phyloP scores from a whole-genome alignment of 306 rosid species.

The Carpinus fangiana region DNA sequence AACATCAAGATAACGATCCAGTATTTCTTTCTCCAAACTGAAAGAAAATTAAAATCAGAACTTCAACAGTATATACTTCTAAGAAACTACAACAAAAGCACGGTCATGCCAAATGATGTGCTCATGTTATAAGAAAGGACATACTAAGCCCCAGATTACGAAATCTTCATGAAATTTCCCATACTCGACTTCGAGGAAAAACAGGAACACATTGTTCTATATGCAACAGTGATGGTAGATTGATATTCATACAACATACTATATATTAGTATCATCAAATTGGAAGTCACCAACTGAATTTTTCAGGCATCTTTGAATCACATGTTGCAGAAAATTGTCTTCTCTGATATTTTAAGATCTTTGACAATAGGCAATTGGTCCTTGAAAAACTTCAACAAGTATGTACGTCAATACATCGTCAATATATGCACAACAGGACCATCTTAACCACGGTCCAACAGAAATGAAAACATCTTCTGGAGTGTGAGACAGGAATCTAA shows the following conservation, averaged over 20 bases:
- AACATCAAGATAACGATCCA: constrained; percentile 88
- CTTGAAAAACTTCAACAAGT: background rate
- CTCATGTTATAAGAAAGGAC: too few species aligned
- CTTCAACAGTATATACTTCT: constrained; percentile 9
- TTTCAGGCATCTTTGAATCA: constrained; percentile 24
- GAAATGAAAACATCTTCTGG: background rate
- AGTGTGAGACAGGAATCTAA: constrained; percentile 9
- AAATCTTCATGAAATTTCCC: background rate
- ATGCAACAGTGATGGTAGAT: constrained; percentile 1
- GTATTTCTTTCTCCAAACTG: constrained; percentile 97
- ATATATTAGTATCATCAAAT: background rate
- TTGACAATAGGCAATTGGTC: background rate
- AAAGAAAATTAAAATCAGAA: constrained; percentile 21
- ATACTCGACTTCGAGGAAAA: background rate
- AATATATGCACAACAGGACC: constrained; percentile 13
- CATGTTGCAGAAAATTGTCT: background rate
- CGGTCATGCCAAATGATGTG: background rate
- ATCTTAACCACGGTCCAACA: constrained; percentile 14
- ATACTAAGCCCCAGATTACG: background rate
- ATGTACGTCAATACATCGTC: constrained; percentile 14
- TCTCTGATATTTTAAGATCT: background rate
- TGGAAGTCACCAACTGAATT: background rate
- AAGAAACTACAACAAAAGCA: background rate
- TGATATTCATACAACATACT: background rate
- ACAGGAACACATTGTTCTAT: background rate